Base-by-base conservation (phyloP, 495 filamentous ascomycete genomes). In the Trypethelium eluteriae region DNA sequence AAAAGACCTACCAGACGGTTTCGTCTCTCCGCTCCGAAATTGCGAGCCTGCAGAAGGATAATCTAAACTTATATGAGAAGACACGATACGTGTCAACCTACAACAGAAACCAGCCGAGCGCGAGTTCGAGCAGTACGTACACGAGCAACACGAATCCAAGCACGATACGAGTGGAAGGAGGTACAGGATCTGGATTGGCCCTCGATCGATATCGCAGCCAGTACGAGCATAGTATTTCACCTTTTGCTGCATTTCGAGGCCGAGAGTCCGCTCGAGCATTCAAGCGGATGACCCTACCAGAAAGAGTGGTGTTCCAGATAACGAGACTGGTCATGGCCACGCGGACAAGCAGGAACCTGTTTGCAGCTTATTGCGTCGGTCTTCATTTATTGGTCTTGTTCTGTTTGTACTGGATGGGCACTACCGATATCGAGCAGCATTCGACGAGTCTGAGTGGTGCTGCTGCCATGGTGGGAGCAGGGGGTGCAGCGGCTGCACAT, bases 21-120 rank as follows among this genome's bases (percentile, higher is more conserved):
- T 92, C 93, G 34, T 88, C 92, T 10, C 81, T 98, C 38, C 87
- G 95, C 16, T 90, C 93, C 67, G 94, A 99, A 73, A 85, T 99
- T 69, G 88, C 92, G 49, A 88, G 91, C 11, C 81, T 99, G 12
- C 94, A 98, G 74, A 94, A 92, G 75, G 94, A 99, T 77, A 99
- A 99, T 74, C 83, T 99, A 39, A 88, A 89, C 71, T 85, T 99
- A 2, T 99, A 99, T 75, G 94, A 99, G 75, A 99, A 97, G 82
- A 96, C 94, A 41, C 86, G 94, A 47, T 99, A 98, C 76, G 86
- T 96, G 12, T 95, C 92, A 14, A 90, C 91, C 3, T 98, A 96
- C 81, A 93, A 85, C 73, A 86, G 91, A n/a, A 64, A 69, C 12
- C 62, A 68, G 64, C 66, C 62, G 61, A 49, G 59, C 7, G 59